These are phyloP conservation scores for Moniliophthora roreri DNA, from an alignment of 1,284 basidiomycete species.

Conservation along the genomic window DNA sequence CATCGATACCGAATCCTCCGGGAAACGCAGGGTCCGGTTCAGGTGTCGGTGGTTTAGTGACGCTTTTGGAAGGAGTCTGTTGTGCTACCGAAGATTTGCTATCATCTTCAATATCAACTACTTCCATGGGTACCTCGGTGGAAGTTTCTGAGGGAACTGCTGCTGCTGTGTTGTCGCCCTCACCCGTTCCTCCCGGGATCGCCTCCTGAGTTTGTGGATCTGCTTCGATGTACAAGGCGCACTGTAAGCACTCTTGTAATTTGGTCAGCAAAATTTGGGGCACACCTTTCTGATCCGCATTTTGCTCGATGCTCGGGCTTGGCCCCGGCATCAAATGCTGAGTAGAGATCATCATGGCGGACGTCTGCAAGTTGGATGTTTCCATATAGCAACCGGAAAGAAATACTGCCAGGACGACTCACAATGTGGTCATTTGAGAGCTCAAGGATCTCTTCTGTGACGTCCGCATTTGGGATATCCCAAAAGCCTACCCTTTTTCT, in stretches of 20 bases:
- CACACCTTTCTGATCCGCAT: constrained; percentile 15
- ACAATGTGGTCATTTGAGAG: constrained; percentile 64
- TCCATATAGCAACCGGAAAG: constrained; percentile 2
- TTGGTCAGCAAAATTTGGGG: neutral
- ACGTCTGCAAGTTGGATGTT: constrained; percentile 16
- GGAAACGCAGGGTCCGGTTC: constrained; percentile 8
- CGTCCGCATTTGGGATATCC: constrained; percentile 49
- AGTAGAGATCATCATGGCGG: constrained; percentile 83
- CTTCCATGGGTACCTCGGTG: constrained; percentile 41
- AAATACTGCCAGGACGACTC: constrained; percentile 23
- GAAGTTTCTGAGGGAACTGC: constrained; percentile 26
- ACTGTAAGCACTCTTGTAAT: neutral
- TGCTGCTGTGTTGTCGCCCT: constrained; percentile 28
- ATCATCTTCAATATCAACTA: constrained; percentile 53
- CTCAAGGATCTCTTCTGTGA: constrained; percentile 74
- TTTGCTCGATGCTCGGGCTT: constrained; percentile 25
- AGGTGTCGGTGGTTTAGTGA: constrained; percentile 3
- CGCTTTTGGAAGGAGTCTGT: constrained; percentile 14
- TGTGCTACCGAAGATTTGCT: constrained; percentile 31
- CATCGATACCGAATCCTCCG: constrained; percentile 56
- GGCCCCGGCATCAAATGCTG: constrained; percentile 68
- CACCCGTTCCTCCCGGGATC: constrained; percentile 22
- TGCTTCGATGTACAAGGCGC: neutral
- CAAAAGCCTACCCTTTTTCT: constrained; percentile 60
- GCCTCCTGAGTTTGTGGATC: neutral